Conservation (phyloP, 2,329 filamentous ascomycete genomes). For the Myriosclerotinia duriaeana region DNA sequence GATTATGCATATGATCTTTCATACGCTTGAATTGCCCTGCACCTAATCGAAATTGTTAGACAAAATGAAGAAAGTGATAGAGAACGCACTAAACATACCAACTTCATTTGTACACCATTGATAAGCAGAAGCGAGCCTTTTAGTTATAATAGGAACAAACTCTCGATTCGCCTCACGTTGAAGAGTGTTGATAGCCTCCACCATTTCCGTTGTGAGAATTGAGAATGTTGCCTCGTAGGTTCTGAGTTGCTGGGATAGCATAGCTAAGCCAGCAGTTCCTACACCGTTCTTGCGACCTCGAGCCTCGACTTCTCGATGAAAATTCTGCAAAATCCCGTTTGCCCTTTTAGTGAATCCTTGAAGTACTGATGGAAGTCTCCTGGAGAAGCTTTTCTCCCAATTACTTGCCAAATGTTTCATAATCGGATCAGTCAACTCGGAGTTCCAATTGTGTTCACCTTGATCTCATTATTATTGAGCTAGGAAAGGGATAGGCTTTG, state of each 20-base stretch:
- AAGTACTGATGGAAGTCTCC: conserved; percentile 45
- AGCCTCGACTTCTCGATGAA: conserved; percentile 47
- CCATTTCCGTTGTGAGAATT: conserved; percentile 41
- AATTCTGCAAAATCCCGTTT: conserved; percentile 41
- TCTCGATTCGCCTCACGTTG: conserved; percentile 55
- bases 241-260: conserved; percentile 46
- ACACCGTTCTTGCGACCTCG: conserved; percentile 44
- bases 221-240: conserved; percentile 46
- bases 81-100: conserved; percentile 38
- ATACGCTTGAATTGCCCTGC: conserved; percentile 45
- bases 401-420: conserved; percentile 31
- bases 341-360: conserved; percentile 41
- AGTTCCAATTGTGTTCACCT: conserved; percentile 13
- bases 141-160: conserved; percentile 51
- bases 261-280: conserved; percentile 43
- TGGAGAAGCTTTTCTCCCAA: conserved; percentile 43
- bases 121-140: conserved; percentile 50
- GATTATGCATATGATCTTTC: conserved; percentile 49
- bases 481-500: too few relatives aligned
- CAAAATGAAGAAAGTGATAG: neutral
- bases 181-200: conserved; percentile 44
- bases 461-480: neutral
- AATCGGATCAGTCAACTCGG: conserved; percentile 27
- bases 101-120: conserved; percentile 45
- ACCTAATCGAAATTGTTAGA: neutral